Base-by-base conservation (phyloP, 495 filamentous ascomycete species). In the Astrocystis sublimbata region DNA sequence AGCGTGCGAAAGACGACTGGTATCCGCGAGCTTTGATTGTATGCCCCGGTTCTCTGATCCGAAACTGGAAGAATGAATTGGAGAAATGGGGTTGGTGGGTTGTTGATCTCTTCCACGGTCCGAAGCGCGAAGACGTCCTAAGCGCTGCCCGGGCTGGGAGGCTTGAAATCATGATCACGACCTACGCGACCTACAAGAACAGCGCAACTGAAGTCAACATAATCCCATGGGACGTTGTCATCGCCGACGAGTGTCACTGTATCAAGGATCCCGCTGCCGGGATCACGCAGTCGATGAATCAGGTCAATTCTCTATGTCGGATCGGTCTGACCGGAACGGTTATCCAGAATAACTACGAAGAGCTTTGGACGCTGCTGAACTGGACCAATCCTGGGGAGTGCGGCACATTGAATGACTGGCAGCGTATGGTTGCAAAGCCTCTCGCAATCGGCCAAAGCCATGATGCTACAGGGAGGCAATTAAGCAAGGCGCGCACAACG, bases 291-390 rank as follows among this genome's bases (percentile, higher is more conserved):
- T 85, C 92, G 1, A 94, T 98, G 91, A 92, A 96, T 64, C 82
- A 92, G 56, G 80, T 98, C 65, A 98, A 98, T 68, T 85, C 94
- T 9, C 84, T 98, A 24, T 98, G 96, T 68, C 82, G 94, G 23
- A 94, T 98, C 59, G 94, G 94, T 0, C 77, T 98, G 24, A 98
- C 96, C 0, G 94, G 94, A 6, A 98, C 94, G 5, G 96, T 96
- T 8, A 97, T 98, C 17, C 94, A 98, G 62, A 98, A 98, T 72
- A 93, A 92, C 65, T 98, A 98, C 71, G 91, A 97, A 68, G 96
- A 98, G 73, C 83, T 98, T 1, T 98, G 94, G 94, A 94, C 92
- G 3, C 80, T 98, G 3, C 78, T 98, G 12, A 97, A 98, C 75
- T 98, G 94, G 94, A 92, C 92, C 1, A 96, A 96, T 68, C 94